Percentiles rank a stretch among this genome's conserved stretches.
These are phyloP conservation scores for Cladosporium sp. DNA, from an alignment of 2,329 filamentous ascomycete species.

Conservation along the genomic window DNA sequence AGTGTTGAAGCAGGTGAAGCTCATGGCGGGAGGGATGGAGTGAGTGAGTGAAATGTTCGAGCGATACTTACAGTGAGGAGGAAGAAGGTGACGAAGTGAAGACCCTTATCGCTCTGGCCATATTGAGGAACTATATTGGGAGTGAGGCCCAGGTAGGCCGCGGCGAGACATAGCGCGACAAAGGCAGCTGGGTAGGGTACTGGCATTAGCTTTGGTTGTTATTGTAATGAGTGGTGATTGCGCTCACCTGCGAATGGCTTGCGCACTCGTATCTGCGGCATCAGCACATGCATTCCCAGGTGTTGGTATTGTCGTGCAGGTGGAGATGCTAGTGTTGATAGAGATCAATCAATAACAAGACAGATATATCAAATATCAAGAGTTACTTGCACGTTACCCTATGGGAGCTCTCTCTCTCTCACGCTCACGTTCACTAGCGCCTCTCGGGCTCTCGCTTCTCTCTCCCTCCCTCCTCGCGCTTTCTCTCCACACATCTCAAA, in stretches of 20 bases:
- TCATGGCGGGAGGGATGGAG: neutral
- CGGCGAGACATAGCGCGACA: slow-evolving; percentile 60
- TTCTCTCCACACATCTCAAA: no score
- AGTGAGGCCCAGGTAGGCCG: slow-evolving; percentile 74
- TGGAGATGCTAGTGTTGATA: no score
- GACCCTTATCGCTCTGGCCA: slow-evolving; percentile 74
- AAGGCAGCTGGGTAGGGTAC: slow-evolving; percentile 39
- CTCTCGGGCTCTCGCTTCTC: no score
- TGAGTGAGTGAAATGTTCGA: no score
- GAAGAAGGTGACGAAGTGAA: slow-evolving; percentile 88
- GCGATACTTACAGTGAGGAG: slow-evolving; percentile 65
- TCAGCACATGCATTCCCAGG: slow-evolving; percentile 6
- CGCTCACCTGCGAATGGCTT: slow-evolving; percentile 77
- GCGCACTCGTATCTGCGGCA: slow-evolving; percentile 68
- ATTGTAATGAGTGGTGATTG: no score
- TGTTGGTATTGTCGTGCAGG: no score
- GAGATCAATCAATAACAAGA: no score
- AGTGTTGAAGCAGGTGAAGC: neutral
- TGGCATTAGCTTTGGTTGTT: neutral
- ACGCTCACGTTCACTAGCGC: no score
- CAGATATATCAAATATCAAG: no score
- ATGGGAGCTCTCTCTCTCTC: no score
- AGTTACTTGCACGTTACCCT: no score
- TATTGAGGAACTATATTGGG: slow-evolving; percentile 52
- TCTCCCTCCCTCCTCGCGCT: no score